Evolutionary conservation across 306 rosid species (phyloP).

Genomic region (Arachis hypogaea): DNA sequence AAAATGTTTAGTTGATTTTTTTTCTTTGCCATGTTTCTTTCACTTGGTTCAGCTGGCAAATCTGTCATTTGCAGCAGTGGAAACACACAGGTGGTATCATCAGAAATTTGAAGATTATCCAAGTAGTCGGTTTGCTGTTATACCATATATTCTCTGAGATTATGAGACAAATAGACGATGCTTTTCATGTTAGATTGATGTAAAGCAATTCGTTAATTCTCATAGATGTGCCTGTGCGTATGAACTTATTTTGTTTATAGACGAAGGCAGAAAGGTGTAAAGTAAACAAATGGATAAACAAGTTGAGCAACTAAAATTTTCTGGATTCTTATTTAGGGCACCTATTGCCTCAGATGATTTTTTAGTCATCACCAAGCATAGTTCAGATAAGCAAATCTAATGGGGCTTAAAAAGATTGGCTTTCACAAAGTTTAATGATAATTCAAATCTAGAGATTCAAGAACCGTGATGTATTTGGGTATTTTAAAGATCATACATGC

Average conservation of each 20-base stretch:
- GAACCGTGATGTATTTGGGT: not conserved
- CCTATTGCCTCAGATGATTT: not conserved
- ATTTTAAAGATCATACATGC: not conserved
- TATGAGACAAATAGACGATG: not conserved
- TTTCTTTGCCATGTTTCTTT: constrained; percentile 16
- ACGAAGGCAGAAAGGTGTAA: not conserved
- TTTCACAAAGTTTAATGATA: not conserved
- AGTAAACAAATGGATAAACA: constrained; percentile 17
- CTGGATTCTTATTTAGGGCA: not conserved
- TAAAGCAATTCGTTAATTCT: constrained; percentile 7
- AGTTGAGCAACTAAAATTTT: not conserved
- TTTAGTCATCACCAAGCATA: constrained; percentile 3
- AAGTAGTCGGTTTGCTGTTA: constrained; percentile 53
- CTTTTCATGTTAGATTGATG: constrained; percentile 9
- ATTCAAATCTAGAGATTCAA: constrained; percentile 27
- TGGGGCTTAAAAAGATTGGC: constrained; percentile 10
- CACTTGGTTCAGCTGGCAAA: constrained; percentile 65
- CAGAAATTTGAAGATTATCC: constrained; percentile 83
- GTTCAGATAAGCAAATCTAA: constrained; percentile 30
- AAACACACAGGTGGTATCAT: constrained; percentile 83
- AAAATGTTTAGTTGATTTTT: constrained; percentile 5
- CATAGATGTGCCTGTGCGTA: constrained; percentile 20
- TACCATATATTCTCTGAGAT: constrained; percentile 63
- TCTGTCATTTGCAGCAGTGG: constrained; percentile 72
- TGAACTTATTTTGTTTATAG: constrained; percentile 6